Evolutionary conservation across 73 alveolate genomes (phyloP).

Genomic region (Paramecium caudatum): DNA sequence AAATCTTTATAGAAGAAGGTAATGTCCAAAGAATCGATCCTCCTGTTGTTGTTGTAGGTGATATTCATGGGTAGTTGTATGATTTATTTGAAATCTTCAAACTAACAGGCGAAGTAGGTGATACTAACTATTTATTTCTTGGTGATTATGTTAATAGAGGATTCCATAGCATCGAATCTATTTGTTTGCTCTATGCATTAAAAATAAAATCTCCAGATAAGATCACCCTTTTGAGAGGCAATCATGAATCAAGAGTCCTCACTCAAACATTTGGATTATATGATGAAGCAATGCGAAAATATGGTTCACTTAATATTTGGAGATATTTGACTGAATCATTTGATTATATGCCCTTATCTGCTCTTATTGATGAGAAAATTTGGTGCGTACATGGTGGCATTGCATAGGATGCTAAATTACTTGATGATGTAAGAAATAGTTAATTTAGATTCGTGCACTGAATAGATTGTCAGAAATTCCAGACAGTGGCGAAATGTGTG

Average conservation of each 20-base stretch:
- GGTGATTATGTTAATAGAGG: constrained; percentile 98
- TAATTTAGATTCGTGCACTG: constrained; percentile 37
- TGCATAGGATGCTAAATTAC: constrained; percentile 74
- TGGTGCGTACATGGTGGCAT: constrained; percentile 97
- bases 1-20: constrained; percentile 89
- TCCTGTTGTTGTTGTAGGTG: constrained; percentile 92
- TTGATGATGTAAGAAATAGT: constrained; percentile 73
- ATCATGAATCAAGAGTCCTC: constrained; percentile 92
- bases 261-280: constrained; percentile 93
- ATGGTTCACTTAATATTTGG: constrained; percentile 92
- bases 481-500: constrained; percentile 82
- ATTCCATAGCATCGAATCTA: constrained; percentile 92
- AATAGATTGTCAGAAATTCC: constrained; percentile 74
- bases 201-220: constrained; percentile 93
- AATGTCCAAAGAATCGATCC: constrained; percentile 85
- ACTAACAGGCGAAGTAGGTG: constrained; percentile 93
- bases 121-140: constrained; percentile 89
- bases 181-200: constrained; percentile 90
- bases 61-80: constrained; percentile 91
- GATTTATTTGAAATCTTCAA: constrained; percentile 88
- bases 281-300: constrained; percentile 94
- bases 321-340: constrained; percentile 93
- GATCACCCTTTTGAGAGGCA: constrained; percentile 92
- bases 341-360: constrained; percentile 91
- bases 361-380: constrained; percentile 90